These are phyloP conservation scores for Pestalotiopsis fici DNA, from an alignment of 2,329 filamentous ascomycete species.

Conservation along the genomic window DNA sequence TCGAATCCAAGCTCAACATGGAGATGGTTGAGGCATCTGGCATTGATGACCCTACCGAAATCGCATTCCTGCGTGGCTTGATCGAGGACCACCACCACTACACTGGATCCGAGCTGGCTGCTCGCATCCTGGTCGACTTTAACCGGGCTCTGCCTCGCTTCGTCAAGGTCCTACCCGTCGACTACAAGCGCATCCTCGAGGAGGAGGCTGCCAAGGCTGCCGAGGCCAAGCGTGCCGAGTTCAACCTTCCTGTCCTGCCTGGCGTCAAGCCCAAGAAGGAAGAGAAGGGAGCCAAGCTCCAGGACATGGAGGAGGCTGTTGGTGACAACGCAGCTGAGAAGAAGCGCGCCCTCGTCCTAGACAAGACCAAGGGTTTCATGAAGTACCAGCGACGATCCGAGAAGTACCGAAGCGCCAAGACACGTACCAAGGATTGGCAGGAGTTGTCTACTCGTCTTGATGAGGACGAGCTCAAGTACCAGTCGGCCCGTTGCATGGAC, in stretches of 20 bases:
- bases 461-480: constrained; percentile 95
- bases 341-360: constrained; percentile 86
- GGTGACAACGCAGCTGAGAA: constrained; percentile 84
- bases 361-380: constrained; percentile 98
- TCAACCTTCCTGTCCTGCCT: constrained; percentile 75
- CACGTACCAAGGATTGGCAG: constrained; percentile 88
- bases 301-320: constrained; percentile 90
- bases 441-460: constrained; percentile 86
- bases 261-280: constrained; percentile 67
- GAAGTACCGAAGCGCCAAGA: constrained; percentile 86
- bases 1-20: constrained; percentile 89
- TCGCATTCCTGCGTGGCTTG: constrained; percentile 85
- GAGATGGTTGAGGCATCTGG: constrained; percentile 94
- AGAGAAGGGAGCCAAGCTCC: constrained; percentile 69
- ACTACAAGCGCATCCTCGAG: constrained; percentile 90
- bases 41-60: constrained; percentile 82
- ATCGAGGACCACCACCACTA: constrained; percentile 98
- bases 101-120: constrained; percentile 92
- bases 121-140: constrained; percentile 93
- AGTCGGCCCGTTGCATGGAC: constrained; percentile 97
- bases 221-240: constrained; percentile 81
- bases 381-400: constrained; percentile 91
- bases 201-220: constrained; percentile 86
- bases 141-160: constrained; percentile 87
- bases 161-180: constrained; percentile 88